Evolutionary conservation across 805 yeast genomes (phyloP).

Genomic region (Cyberlindnera xishuangbannaensis): DNA sequence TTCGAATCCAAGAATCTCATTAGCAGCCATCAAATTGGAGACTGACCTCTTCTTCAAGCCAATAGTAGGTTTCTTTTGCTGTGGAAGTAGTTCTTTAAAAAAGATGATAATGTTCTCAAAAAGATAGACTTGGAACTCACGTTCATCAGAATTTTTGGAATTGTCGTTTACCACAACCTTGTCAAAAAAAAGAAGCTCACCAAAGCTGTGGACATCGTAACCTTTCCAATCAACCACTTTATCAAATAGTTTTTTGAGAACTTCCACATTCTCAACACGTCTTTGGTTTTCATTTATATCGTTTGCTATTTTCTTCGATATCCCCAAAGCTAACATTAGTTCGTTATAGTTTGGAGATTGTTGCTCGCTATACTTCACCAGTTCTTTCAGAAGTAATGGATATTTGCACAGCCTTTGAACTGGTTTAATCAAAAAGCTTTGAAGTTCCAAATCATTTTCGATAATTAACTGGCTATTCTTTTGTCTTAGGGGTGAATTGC

Average conservation of each 20-base stretch:
- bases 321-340: constrained; percentile 59
- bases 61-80: constrained; percentile 42
- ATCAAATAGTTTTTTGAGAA: constrained; percentile 59
- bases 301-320: constrained; percentile 78
- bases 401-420: constrained; percentile 95
- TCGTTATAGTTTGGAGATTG: constrained; percentile 56
- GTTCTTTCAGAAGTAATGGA: constrained; percentile 74
- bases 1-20: constrained; percentile 40
- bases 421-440: constrained; percentile 85
- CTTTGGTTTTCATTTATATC: constrained; percentile 93
- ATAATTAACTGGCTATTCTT: constrained; percentile 51
- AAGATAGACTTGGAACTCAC: constrained; percentile 83
- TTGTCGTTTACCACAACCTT: constrained; percentile 61
- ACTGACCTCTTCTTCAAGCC: constrained; percentile 37
- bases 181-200: constrained; percentile 76
- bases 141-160: constrained; percentile 51
- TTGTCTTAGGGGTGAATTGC: constrained; percentile 51
- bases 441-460: constrained; percentile 84
- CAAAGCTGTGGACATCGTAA: constrained; percentile 70
- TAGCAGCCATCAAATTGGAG: constrained; percentile 14
- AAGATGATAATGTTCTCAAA: constrained; percentile 67
- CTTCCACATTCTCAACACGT: constrained; percentile 76
- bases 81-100: constrained; percentile 51
- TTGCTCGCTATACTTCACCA: constrained; percentile 58
- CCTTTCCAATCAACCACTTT: constrained; percentile 93